Evolutionary conservation across 139 green algal species (phyloP).

Genomic region (Desmodesmus armatus): DNA sequence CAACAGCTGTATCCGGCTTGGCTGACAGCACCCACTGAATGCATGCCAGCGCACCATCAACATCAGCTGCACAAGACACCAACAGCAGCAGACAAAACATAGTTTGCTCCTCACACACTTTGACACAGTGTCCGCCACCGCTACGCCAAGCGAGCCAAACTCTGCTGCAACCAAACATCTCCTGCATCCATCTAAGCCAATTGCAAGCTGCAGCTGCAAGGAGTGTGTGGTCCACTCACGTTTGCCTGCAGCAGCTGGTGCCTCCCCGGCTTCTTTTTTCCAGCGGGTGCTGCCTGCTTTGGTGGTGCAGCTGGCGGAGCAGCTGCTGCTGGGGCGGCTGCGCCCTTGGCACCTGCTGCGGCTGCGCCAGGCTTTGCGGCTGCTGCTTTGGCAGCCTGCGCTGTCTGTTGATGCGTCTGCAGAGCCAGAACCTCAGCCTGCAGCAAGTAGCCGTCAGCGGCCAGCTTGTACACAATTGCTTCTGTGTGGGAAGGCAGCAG

Average conservation of each 20-base stretch:
- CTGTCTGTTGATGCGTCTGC: constrained; percentile 46
- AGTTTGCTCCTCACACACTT: too few relatives aligned
- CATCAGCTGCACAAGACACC: constrained; percentile 50
- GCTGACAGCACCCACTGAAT: constrained; percentile 46
- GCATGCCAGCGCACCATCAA: constrained; percentile 56
- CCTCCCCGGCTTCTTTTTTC: constrained; percentile 18
- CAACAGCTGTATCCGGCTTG: constrained; percentile 52
- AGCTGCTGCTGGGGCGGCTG: constrained; percentile 25
- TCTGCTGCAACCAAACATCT: too few relatives aligned
- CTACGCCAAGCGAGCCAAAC: too few relatives aligned
- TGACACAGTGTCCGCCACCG: too few relatives aligned
- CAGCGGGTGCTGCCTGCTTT: too few relatives aligned
- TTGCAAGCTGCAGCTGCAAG: neutral
- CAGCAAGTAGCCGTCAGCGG: too few relatives aligned
- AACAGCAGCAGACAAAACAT: constrained; percentile 2
- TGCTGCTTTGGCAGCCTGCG: neutral
- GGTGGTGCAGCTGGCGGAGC: too few relatives aligned
- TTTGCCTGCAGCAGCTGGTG: neutral
- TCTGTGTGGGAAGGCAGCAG: too few relatives aligned
- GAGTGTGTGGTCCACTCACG: neutral
- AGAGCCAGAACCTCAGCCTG: constrained; percentile 62
- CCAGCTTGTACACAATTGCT: too few relatives aligned
- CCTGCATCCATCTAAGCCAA: too few relatives aligned
- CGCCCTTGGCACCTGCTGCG: constrained; percentile 30
- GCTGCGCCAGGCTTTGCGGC: constrained; percentile 11